A percentile compares a stretch with the other conserved stretches of the same genome.
Conservation (phyloP, 75 land plant species). For the Pinus albicaulis region DNA sequence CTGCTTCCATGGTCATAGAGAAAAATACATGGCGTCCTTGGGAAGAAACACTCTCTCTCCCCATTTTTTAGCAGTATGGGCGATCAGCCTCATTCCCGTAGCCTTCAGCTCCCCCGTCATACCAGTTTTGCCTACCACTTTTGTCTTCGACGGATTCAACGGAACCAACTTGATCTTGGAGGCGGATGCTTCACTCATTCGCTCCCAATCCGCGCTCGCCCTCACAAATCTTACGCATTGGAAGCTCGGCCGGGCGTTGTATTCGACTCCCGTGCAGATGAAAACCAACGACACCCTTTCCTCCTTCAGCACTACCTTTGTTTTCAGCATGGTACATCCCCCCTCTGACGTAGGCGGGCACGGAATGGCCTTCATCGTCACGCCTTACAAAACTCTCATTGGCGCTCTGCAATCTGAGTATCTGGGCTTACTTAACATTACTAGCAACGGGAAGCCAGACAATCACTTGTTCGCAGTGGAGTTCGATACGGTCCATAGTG, state of each 20-base stretch:
- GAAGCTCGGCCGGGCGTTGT: not conserved
- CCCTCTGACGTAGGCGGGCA: not conserved
- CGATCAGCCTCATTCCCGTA: too few relatives aligned
- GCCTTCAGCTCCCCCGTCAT: too few relatives aligned
- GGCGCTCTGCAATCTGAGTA: too few relatives aligned
- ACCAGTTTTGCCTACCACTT: not conserved
- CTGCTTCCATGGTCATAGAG: too few relatives aligned
- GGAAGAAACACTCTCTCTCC: too few relatives aligned
- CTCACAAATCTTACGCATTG: not conserved
- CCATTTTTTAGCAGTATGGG: too few relatives aligned
- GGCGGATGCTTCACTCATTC: not conserved
- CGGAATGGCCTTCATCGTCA: not conserved
- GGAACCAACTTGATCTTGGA: not conserved
- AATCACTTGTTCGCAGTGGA: too few relatives aligned
- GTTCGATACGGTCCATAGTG: too few relatives aligned
- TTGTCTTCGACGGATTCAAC: not conserved
- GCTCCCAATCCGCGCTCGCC: not conserved
- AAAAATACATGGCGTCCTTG: too few relatives aligned
- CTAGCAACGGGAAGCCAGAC: too few relatives aligned
- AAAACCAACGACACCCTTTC: not conserved
- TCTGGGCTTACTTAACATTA: too few relatives aligned
- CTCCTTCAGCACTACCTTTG: conserved; percentile 3
- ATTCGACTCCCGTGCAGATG: not conserved
- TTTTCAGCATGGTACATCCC: not conserved
- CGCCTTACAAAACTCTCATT: too few relatives aligned